Conservation (phyloP, 1,284 basidiomycete species). For the Sporisorium graminicola region DNA sequence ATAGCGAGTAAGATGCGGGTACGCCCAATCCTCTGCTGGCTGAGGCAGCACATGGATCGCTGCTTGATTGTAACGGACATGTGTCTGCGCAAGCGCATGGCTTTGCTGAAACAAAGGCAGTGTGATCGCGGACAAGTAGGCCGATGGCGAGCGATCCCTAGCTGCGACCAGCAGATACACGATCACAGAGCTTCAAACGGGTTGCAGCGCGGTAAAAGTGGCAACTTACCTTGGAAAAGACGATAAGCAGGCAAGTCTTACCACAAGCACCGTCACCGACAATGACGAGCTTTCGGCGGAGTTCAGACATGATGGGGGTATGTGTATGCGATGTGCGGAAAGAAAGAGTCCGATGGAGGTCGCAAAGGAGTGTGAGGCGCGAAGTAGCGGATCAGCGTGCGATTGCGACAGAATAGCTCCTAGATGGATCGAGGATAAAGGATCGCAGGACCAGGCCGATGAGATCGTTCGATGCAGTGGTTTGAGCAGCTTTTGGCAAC, state of each 20-base stretch:
- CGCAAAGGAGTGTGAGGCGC: not conserved
- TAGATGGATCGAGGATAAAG: not conserved
- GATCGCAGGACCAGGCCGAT: no score
- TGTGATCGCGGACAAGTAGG: not conserved
- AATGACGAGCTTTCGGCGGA: slow-evolving; percentile 68
- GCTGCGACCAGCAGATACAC: not conserved
- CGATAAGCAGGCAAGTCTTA: slow-evolving; percentile 86
- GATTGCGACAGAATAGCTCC: not conserved
- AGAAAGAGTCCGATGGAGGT: slow-evolving; percentile 6
- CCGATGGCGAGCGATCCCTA: not conserved
- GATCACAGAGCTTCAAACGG: not conserved
- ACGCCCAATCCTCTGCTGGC: not conserved
- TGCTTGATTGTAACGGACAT: not conserved
- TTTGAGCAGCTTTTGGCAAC: not conserved
- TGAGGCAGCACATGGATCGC: not conserved
- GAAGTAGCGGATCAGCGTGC: not conserved
- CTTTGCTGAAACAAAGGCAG: not conserved
- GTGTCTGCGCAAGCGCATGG: not conserved
- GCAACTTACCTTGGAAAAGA: slow-evolving; percentile 78
- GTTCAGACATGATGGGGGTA: slow-evolving; percentile 56
- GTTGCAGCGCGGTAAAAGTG: not conserved
- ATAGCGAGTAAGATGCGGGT: not conserved
- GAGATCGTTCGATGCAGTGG: not conserved
- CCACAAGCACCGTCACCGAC: slow-evolving; percentile 75
- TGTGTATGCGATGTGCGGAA: slow-evolving; percentile 10